Percentiles rank a stretch among this genome's conserved stretches.
These are phyloP conservation scores for Citrus reticulata DNA, from an alignment of 345 rosid genomes.

Conservation along the genomic window DNA sequence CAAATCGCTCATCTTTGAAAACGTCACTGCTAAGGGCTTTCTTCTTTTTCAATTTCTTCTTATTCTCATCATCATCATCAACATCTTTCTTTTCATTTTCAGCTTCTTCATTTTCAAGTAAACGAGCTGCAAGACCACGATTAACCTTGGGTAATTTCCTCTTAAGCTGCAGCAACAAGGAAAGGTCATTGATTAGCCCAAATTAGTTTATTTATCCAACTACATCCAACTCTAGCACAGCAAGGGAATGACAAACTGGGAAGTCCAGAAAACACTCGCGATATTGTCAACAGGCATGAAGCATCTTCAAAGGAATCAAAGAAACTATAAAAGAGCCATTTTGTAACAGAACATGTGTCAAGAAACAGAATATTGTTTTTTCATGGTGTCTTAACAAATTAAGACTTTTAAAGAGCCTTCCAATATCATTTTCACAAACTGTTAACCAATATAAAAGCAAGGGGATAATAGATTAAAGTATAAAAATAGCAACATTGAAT, in stretches of 20 bases:
- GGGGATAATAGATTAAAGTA: background rate
- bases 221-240: background rate
- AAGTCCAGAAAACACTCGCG: background rate
- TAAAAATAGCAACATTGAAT: background rate
- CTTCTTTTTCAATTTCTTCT: conserved; percentile 73
- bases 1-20: conserved; percentile 62
- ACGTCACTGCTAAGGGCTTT: conserved; percentile 46
- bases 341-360: background rate
- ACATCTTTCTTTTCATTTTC: conserved; percentile 44
- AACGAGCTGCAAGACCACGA: conserved; percentile 53
- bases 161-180: conserved; percentile 45
- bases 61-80: conserved; percentile 46
- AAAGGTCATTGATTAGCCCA: background rate
- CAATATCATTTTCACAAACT: background rate
- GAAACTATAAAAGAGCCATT: background rate
- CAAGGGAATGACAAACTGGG: background rate
- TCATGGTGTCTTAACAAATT: background rate
- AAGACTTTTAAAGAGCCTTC: background rate
- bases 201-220: background rate
- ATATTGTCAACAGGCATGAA: background rate
- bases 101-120: conserved; percentile 51
- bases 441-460: background rate
- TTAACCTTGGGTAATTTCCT: conserved; percentile 77
- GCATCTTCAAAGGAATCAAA: background rate
- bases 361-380: background rate